Evolutionary conservation across 306 rosid species (phyloP).

Genomic region (Betula pendula): DNA sequence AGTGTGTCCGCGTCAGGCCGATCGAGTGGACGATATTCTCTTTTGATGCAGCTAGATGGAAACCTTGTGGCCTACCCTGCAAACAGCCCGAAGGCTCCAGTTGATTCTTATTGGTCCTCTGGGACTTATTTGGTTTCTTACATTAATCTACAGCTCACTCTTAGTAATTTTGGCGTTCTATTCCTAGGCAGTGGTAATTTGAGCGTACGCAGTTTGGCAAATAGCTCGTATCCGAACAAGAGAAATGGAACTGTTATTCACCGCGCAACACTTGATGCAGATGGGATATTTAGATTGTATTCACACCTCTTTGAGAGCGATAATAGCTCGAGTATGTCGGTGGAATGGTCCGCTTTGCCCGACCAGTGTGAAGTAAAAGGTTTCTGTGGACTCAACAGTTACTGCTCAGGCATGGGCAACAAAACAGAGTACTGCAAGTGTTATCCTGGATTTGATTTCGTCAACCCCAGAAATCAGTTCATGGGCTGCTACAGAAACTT

Average conservation of each 20-base stretch:
- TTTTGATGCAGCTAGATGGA: background rate
- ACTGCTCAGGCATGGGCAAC: background rate
- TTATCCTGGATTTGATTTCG: background rate
- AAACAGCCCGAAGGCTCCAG: background rate
- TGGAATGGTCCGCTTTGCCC: background rate
- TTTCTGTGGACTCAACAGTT: conserved; percentile 2
- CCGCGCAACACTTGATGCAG: conserved; percentile 8
- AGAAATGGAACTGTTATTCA: background rate
- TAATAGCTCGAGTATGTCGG: background rate
- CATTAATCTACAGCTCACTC: too few species aligned
- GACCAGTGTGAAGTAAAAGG: background rate
- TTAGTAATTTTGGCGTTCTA: background rate
- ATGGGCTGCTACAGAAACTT: background rate
- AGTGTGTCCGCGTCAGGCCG: background rate
- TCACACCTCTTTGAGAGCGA: background rate
- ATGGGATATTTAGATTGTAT: conserved; percentile 1
- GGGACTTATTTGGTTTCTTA: too few species aligned
- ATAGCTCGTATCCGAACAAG: background rate
- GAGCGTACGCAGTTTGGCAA: background rate
- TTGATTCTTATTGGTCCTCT: background rate
- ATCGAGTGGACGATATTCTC: background rate
- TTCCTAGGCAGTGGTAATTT: too few species aligned
- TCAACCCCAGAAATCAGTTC: background rate
- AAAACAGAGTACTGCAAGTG: background rate
- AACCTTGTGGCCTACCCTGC: background rate